Evolutionary conservation across 768 basidiomycete genomes (phyloP), one percentile per base, ranked within the genome.

Genomic region (Calvatia gigantea): DNA sequence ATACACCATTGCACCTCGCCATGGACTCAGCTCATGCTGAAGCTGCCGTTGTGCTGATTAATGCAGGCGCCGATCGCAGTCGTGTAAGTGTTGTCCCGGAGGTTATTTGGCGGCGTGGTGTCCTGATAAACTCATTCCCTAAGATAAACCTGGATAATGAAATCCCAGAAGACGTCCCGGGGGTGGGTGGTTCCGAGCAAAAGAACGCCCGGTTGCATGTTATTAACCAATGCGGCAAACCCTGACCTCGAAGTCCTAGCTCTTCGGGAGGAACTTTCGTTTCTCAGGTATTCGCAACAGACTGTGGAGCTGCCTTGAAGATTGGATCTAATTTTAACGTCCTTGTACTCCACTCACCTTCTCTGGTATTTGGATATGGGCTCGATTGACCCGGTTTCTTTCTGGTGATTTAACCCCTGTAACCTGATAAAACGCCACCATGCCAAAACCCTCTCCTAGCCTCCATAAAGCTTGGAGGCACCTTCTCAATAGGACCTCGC

Each of bases 21-120:
- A 89, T 99, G 87, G 96, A 99, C 64, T 94, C 91, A 51, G 96
- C 87, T 15, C 91, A 98, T 66, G 96, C 91, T 12, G 87, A 93
- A 66, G 89, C 86, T 14, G 96, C 96, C 8, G 89, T 94, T 2
- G 69, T 89, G 47, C 79, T 99, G 48, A 96, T 99, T 57, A 92
- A 96, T 67, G 95, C 93, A 43, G 96, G 96, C 17, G 95, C 95
- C 6, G 96, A 98, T 76, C 85, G 96, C 28, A 82, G 81, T 61
- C 80, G 91, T 62, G 94, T 95, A 71, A 61, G 90, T n/a, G n/a
- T 76, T 32, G 58, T 59, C 56, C 50, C 31, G 52, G 50, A 62
- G 54, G 52, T 56, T 57, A 33, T 42, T 52, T 51, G 49, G 32
- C 25, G 17, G 32, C 23, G 21, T 33, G 8, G 27, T 47, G 43